These are phyloP conservation scores for Pichia thaimueangensis DNA, from an alignment of 805 yeast species.

Conservation along the genomic window DNA sequence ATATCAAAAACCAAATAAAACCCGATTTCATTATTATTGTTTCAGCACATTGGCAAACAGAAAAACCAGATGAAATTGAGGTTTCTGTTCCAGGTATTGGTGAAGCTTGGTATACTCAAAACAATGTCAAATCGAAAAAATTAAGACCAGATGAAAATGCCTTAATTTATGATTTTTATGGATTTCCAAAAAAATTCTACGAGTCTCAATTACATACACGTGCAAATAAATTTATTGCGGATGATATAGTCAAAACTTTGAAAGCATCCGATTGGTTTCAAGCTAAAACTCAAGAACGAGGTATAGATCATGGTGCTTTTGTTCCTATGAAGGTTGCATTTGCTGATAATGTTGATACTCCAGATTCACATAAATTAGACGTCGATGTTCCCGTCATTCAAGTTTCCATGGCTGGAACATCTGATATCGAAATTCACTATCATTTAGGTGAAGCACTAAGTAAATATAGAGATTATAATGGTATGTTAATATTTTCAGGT, in stretches of 20 bases:
- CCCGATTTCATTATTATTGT: slow-evolving; percentile 64
- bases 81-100: slow-evolving; percentile 37
- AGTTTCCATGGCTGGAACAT: slow-evolving; percentile 40
- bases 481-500: slow-evolving; percentile 59
- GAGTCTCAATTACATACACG: slow-evolving; percentile 52
- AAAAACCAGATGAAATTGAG: slow-evolving; percentile 36
- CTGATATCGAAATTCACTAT: slow-evolving; percentile 38
- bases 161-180: slow-evolving; percentile 68
- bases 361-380: slow-evolving; percentile 35
- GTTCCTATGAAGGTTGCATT: slow-evolving; percentile 73
- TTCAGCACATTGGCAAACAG: slow-evolving; percentile 75
- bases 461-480: slow-evolving; percentile 45
- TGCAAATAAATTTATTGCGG: slow-evolving; percentile 38
- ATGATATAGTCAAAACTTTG: slow-evolving; percentile 38
- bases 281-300: slow-evolving; percentile 45
- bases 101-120: slow-evolving; percentile 16
- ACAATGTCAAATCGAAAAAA: slow-evolving; percentile 15
- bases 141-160: slow-evolving; percentile 37
- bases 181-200: slow-evolving; percentile 64
- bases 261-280: slow-evolving; percentile 35
- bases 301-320: slow-evolving; percentile 82
- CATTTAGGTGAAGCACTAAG: slow-evolving; percentile 52
- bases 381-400: slow-evolving; percentile 44
- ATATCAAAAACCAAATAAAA: slow-evolving; percentile 41
- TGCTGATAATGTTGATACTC: slow-evolving; percentile 30